Conservation (phyloP, 2,329 filamentous ascomycete genomes). For the Parascedosporium putredinis region DNA sequence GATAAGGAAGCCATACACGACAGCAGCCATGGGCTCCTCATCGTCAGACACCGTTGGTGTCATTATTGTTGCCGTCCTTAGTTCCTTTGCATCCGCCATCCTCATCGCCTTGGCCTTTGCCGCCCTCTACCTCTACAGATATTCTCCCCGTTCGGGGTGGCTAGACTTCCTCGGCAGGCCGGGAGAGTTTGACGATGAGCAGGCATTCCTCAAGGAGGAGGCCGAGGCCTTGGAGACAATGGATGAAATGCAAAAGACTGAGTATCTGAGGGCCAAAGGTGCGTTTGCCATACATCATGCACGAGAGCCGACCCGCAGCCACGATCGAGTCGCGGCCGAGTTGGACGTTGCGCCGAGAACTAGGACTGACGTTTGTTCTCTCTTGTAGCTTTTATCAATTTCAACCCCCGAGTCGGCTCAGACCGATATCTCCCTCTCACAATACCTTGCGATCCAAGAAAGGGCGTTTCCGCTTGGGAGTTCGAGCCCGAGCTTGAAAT, state of each 20-base stretch:
- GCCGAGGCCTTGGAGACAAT: conserved; percentile 89
- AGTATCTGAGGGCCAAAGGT: conserved; percentile 96
- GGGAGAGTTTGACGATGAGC: conserved; percentile 95
- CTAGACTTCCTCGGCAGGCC: conserved; percentile 87
- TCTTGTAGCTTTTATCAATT: conserved; percentile 72
- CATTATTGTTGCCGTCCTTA: conserved; percentile 74
- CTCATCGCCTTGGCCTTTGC: conserved; percentile 50
- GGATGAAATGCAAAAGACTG: conserved; percentile 82
- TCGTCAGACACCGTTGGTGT: conserved; percentile 11
- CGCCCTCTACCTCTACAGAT: conserved; percentile 62
- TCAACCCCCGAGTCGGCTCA: conserved; percentile 92
- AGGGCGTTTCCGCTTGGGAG: conserved; percentile 98
- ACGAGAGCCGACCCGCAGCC: too few species aligned
- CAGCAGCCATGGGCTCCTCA: conserved; percentile 5
- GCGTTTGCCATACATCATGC: conserved; percentile 18
- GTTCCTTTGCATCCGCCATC: conserved; percentile 74
- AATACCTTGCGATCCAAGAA: conserved; percentile 96
- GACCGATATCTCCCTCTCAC: conserved; percentile 94
- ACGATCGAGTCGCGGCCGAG: too few species aligned
- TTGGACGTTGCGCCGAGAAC: background rate
- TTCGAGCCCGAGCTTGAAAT: conserved; percentile 99
- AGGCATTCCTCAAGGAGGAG: conserved; percentile 87
- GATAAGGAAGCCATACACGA: background rate
- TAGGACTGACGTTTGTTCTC: conserved; percentile 12
- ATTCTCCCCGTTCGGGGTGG: conserved; percentile 10